Evolutionary conservation across 148 eudicot species (phyloP), one percentile per base, ranked within the genome.

Genomic region (Dianthus caryophyllus): DNA sequence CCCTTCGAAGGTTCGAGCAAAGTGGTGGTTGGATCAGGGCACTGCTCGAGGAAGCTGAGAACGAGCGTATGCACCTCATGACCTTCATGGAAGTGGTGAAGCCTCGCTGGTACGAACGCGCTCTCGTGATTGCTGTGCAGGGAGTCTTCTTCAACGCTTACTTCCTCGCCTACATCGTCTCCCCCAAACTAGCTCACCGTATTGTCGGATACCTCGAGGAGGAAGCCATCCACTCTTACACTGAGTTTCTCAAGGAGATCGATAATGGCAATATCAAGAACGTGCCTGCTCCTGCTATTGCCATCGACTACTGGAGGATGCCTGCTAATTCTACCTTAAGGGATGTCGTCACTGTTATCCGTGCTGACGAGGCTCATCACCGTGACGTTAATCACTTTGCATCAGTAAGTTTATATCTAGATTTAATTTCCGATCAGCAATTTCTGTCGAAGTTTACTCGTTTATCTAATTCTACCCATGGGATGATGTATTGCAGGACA

Each of bases 351-450:
- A 73, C 81, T 68, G 90, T 86, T 16, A 77, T 91, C n/a, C 82
- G 97, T 17, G 97, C 97, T 33, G 97, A 91, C 70, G 96, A 91
- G 84, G 97, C 97, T 70, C 97, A 91, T 51, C 97, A 91, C 72
- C 85, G 96, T 5, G 96, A 91, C 76, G 95, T 91, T 65, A 91
- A 91, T 71, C 97, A 88, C 79, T 88, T 78, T 80, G 97, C 97
- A 47, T 88, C 92, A 75, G 97, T 90, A 79, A 64, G 76, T 56
- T 16, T 7, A 24, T 69, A 5, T 25, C 14, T 4, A 0, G 2
- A 9, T 44, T 8, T 73, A 13, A 17, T 53, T 6, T 56, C 18
- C 9, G 1, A 41, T 4, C 6, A 41, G 11, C 44, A 9, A n/a
- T 41, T 1, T 41, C 10, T 41, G 6, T 5, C 12, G 44, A 41